These are phyloP conservation scores for Leccinum obscurum DNA, from an alignment of 768 basidiomycete genomes.

Conservation along the genomic window DNA sequence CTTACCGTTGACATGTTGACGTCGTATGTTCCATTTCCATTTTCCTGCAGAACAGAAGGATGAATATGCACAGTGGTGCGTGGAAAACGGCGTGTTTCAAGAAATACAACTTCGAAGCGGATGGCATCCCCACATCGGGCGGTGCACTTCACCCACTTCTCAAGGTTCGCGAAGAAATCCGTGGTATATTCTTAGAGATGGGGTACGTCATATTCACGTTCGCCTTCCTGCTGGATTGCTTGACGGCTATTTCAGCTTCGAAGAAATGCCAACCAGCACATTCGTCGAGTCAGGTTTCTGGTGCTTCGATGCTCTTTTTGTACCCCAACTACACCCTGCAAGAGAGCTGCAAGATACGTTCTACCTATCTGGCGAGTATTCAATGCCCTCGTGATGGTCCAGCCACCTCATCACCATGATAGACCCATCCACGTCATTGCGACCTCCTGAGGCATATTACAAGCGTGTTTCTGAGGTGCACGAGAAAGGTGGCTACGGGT, in stretches of 20 bases:
- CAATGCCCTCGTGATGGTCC: neutral
- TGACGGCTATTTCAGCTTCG: slow-evolving; percentile 60
- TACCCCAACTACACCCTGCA: slow-evolving; percentile 98
- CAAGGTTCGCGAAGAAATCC: slow-evolving; percentile 97
- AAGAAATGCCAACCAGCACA: slow-evolving; percentile 95
- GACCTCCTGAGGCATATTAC: slow-evolving; percentile 82
- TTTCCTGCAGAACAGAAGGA: neutral
- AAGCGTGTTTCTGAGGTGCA: slow-evolving; percentile 82
- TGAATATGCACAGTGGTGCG: slow-evolving; percentile 59
- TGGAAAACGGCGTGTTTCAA: slow-evolving; percentile 96
- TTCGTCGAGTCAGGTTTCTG: slow-evolving; percentile 99
- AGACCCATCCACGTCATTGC: slow-evolving; percentile 80
- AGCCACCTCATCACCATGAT: slow-evolving; percentile 10
- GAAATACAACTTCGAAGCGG: slow-evolving; percentile 98
- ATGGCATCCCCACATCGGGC: slow-evolving; percentile 84
- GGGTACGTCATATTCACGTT: slow-evolving; percentile 56
- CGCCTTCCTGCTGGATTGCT: neutral
- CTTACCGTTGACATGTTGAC: slow-evolving; percentile 93
- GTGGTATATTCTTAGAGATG: slow-evolving; percentile 99
- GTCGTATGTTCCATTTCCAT: slow-evolving; percentile 54
- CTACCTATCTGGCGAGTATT: slow-evolving; percentile 79
- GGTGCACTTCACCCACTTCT: slow-evolving; percentile 95
- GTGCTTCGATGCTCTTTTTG: slow-evolving; percentile 98
- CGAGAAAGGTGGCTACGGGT: slow-evolving; percentile 85
- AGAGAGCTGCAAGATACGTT: slow-evolving; percentile 98